Conservation (phyloP, 176 grass and related monocot species). For the Eleusine indica region DNA sequence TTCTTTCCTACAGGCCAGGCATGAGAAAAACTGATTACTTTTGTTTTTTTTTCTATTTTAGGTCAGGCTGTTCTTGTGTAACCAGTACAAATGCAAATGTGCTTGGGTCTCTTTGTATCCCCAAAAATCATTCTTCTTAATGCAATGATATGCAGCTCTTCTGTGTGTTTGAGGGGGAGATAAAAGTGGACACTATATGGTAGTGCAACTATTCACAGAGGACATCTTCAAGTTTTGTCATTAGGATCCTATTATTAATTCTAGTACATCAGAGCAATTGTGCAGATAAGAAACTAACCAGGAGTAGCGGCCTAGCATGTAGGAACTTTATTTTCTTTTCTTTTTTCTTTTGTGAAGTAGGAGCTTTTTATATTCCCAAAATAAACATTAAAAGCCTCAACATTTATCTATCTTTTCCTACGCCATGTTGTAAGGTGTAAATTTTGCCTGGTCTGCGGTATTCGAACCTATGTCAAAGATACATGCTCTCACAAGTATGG, state of each 20-base stretch:
- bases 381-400: background rate
- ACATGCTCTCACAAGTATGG: background rate
- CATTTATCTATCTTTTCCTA: background rate
- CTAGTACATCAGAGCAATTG: background rate
- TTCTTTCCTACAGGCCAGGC: too few species aligned
- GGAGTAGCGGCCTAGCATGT: background rate
- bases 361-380: background rate
- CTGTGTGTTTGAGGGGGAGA: too few species aligned
- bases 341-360: too few species aligned
- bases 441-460: background rate
- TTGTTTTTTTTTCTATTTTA: too few species aligned
- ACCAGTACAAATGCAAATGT: too few species aligned
- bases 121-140: too few species aligned
- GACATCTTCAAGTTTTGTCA: background rate
- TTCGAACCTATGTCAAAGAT: background rate
- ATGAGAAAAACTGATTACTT: too few species aligned
- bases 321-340: background rate
- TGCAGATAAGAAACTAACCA: conserved; percentile 15
- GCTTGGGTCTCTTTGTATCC: too few species aligned
- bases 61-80: too few species aligned
- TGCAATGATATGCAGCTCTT: too few species aligned
- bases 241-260: background rate
- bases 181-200: background rate
- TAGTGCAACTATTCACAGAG: background rate
- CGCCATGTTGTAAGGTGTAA: background rate